Conservation (phyloP, 108 stramenopile genomes). For the Mediolabrus comicus region DNA sequence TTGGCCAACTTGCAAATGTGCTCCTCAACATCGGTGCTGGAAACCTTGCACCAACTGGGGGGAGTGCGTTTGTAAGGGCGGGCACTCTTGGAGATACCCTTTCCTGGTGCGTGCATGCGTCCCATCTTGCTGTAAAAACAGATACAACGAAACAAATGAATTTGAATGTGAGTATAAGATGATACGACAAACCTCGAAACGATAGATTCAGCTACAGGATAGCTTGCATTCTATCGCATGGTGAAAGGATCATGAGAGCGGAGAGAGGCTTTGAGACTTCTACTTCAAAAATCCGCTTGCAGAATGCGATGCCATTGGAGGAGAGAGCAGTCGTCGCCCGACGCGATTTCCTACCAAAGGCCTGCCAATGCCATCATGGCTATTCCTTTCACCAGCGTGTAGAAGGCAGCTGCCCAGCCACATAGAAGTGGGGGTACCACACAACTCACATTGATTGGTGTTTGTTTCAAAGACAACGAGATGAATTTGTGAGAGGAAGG, state of each 20-base stretch:
- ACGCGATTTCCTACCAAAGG: not conserved
- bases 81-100: constrained; percentile 99
- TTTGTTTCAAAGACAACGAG: not conserved
- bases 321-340: not conserved
- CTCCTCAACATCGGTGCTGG: constrained; percentile 91
- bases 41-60: constrained; percentile 97
- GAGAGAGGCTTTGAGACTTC: not conserved
- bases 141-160: not conserved
- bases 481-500: not conserved
- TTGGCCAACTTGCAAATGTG: constrained; percentile 99
- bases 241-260: not conserved
- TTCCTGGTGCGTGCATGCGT: constrained; percentile 97
- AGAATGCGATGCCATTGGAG: not conserved
- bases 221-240: constrained; percentile 1
- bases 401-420: constrained; percentile 81
- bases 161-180: constrained; percentile 3
- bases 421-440: constrained; percentile 52
- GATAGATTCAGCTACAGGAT: not conserved
- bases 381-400: constrained; percentile 46
- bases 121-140: constrained; percentile 69
- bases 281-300: not conserved
- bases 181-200: not conserved
- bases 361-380: not conserved
- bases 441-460: constrained; percentile 77
- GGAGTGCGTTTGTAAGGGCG: constrained; percentile 99